phyloP scores from a whole-genome alignment of 148 eudicot genomes.

The Camellia lanceoleosa region DNA sequence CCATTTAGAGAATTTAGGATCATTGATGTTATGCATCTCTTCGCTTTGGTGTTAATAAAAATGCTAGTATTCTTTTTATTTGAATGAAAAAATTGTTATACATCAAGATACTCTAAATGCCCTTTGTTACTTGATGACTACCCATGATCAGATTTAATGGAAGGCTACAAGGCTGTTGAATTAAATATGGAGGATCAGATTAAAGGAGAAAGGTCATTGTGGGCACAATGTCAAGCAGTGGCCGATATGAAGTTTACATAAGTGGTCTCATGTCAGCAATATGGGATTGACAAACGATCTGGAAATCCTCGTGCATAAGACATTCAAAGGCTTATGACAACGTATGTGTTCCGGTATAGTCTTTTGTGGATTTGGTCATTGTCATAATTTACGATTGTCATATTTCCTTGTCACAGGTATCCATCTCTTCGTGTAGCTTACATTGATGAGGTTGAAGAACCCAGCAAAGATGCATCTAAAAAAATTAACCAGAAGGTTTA shows the following conservation, averaged over 20 bases:
- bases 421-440: slow-evolving; percentile 55
- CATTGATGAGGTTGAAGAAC: slow-evolving; percentile 52
- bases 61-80: too few species aligned
- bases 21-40: too few species aligned
- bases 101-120: too few species aligned
- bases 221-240: slow-evolving; percentile 28
- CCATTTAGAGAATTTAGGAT: too few species aligned
- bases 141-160: too few species aligned
- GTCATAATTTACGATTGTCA: background rate
- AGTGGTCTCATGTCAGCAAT: slow-evolving; percentile 46
- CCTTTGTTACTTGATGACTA: too few species aligned
- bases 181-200: too few species aligned
- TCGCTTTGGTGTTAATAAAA: too few species aligned
- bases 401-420: slow-evolving; percentile 24
- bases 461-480: slow-evolving; percentile 28
- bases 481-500: slow-evolving; percentile 37
- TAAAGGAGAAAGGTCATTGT: too few species aligned
- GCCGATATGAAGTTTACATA: slow-evolving; percentile 52
- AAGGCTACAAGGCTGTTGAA: too few species aligned
- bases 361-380: background rate
- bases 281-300: slow-evolving; percentile 43
- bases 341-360: background rate
- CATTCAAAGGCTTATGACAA: too few species aligned
- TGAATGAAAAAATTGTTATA: too few species aligned
- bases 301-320: slow-evolving; percentile 18